Conservation (phyloP, 2,329 filamentous ascomycete genomes). For the Nannizzia gypsea region DNA sequence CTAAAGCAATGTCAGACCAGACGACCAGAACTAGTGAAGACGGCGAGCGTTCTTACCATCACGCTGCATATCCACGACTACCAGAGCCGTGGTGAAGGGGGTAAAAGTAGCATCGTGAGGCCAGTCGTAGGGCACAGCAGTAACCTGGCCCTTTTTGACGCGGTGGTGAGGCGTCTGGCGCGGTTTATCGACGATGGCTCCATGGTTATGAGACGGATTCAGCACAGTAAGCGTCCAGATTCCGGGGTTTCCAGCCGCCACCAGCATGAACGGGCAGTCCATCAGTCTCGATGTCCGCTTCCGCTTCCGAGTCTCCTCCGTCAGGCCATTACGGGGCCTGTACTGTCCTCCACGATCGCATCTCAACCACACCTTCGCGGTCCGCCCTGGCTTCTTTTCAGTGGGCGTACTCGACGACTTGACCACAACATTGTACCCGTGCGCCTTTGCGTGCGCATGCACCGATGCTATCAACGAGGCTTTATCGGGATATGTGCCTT, state of each 20-base stretch:
- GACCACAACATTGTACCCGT: constrained; percentile 36
- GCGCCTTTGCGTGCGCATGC: constrained; percentile 31
- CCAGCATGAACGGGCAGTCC: constrained; percentile 36
- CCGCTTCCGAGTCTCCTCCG: constrained; percentile 35
- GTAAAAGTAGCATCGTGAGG: constrained; percentile 36
- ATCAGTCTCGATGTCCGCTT: constrained; percentile 34
- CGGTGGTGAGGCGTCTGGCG: constrained; percentile 32
- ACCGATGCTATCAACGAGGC: constrained; percentile 30
- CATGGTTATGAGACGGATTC: constrained; percentile 34
- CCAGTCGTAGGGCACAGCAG: constrained; percentile 35
- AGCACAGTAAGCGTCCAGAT: constrained; percentile 35
- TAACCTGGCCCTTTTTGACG: constrained; percentile 34
- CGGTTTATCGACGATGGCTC: constrained; percentile 31
- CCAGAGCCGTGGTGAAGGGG: constrained; percentile 35
- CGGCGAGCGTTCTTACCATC: constrained; percentile 33
- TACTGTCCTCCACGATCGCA: constrained; percentile 36
- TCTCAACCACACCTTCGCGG: constrained; percentile 35
- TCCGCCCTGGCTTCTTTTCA: constrained; percentile 35
- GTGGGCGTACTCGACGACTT: constrained; percentile 37
- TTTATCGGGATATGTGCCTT: constrained; percentile 35
- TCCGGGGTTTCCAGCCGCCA: constrained; percentile 33
- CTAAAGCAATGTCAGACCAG: constrained; percentile 16
- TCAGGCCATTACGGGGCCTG: constrained; percentile 34
- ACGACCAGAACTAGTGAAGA: not conserved
- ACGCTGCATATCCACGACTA: constrained; percentile 40